Evolutionary conservation across 2,329 filamentous ascomycete species (phyloP), one percentile per base, ranked within the genome.

Genomic region (Ascochyta viciae-villosae): DNA sequence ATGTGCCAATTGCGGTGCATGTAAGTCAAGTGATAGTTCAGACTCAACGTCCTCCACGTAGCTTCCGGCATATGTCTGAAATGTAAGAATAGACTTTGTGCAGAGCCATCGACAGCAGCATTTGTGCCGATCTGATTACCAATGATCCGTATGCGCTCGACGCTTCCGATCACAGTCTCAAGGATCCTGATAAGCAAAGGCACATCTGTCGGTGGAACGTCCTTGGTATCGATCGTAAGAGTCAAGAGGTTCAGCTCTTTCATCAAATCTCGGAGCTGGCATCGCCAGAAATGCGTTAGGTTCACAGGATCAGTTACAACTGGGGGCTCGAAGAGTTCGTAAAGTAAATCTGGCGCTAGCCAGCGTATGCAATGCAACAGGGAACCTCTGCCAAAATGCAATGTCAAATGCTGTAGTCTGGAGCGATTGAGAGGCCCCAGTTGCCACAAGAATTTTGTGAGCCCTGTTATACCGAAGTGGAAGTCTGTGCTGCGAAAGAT

Each of bases 281-380:
- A 71, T 26, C 71, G 66, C 71, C 71, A 74, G 27, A 73, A 66
- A 31, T 66, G 65, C 16, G 65, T 66, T 23, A 73, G 34, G 1
- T 57, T 63, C 1, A 39, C 48, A 3, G 68, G 66, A 1, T 51
- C 60, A 2, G 63, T 64, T 24, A 33, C 47, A 15, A 67, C 61
- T 5, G 67, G 66, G 0, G 69, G 67, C 26, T 69, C 62, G 45
- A 74, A 63, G 1, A 73, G 57, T 5, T 60, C 52, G 37, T 70
- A 73, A 6, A 74, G 24, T 1, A 56, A 52, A 26, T 72, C 70
- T 4, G 71, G 67, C 3, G 67, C 64, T 2, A 73, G 50, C 72
- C 72, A 74, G 12, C 72, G 66, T 7, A 71, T 57, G 33, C 65
- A 71, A 31, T 73, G 71, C 9, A 73, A 48, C 1, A 68, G 46